Base-by-base conservation (phyloP, 2,329 filamentous ascomycete species). In the Diaporthe citriasiana region DNA sequence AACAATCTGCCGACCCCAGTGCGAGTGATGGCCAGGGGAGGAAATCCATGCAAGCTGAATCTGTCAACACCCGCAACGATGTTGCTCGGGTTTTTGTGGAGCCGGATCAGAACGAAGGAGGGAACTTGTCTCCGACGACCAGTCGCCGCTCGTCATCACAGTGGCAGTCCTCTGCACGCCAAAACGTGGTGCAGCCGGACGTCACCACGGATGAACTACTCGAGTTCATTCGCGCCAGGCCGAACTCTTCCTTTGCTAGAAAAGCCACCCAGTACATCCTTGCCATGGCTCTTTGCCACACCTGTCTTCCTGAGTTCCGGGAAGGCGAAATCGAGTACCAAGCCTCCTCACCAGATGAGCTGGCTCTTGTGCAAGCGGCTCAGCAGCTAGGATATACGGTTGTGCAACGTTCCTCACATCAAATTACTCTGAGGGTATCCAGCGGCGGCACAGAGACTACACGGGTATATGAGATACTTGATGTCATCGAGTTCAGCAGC, bases 401-500 rank as follows among this genome's bases (percentile, higher is more conserved):
- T 10, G 87, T 93, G 65, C 92, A 95, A 76, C 90, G 94, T 69
- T 92, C 95, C 40, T 89, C 93, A 0, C 90, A 92, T 65, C 91
- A 89, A 0, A 90, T 98, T 51, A 90, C 88, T 0, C 78, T 92
- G 10, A 84, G 82, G 33, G 81, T 88, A 27, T 81, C 81, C 0
- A 81, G 81, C 22, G 78, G 81, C 4, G 81, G 82, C 38, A 63
- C 73, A 6, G 78, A 79, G 4, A 78, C 80, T 12, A 83, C 87
- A 4, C 85, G 88, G 78, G 87, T 87, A 0, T 98, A 96, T 78
- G 90, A 97, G 76, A 89, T 98, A 6, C 84, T 98, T 42, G 94
- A 98, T 78, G 89, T 97, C 5, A 94, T 98, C 74, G 95, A 98
- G 80, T 98, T 98, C 79, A 97, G 93, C 75, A 97, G 94, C 82